A percentile compares a stretch with the other conserved stretches of the same genome.
phyloP scores from a whole-genome alignment of 345 rosid species.

The Camelina hispida region DNA sequence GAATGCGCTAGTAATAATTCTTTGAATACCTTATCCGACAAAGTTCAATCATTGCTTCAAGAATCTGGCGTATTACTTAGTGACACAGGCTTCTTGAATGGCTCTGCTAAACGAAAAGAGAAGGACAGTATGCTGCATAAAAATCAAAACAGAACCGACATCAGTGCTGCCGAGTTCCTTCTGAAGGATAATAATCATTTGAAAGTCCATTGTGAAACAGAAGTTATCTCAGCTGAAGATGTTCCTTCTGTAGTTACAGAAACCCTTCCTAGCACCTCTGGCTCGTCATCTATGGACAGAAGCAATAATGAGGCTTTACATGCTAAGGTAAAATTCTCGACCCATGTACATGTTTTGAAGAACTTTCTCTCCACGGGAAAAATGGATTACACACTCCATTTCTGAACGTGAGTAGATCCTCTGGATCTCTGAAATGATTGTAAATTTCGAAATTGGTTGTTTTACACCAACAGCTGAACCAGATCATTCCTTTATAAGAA shows the following conservation, averaged over 20 bases:
- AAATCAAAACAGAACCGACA: constrained; percentile 44
- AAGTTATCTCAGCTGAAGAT: constrained; percentile 36
- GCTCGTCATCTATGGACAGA: constrained; percentile 42
- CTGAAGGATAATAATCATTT: constrained; percentile 19
- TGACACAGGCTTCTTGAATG: constrained; percentile 40
- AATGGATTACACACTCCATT: constrained; percentile 18
- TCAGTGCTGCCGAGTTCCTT: constrained; percentile 27
- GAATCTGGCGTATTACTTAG: constrained; percentile 44
- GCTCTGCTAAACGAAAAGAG: constrained; percentile 43
- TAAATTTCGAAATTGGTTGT: constrained; percentile 34
- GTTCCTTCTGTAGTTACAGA: constrained; percentile 38
- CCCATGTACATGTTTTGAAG: constrained; percentile 26
- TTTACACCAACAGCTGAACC: constrained; percentile 40
- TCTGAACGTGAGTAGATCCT: constrained; percentile 31
- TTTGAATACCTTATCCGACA: constrained; percentile 38
- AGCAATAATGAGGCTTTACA: constrained; percentile 41
- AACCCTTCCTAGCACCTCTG: constrained; percentile 42
- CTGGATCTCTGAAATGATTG: constrained; percentile 36
- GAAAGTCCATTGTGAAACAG: constrained; percentile 41
- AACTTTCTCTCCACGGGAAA: constrained; percentile 15
- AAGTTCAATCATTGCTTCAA: constrained; percentile 38
- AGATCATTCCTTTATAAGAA: constrained; percentile 40
- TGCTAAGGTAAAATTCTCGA: constrained; percentile 49
- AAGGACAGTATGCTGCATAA: constrained; percentile 43
- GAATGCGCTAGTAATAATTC: constrained; percentile 31